phyloP scores from a whole-genome alignment of 1,284 basidiomycete genomes.

The Lentinula novae-zelandiae region DNA sequence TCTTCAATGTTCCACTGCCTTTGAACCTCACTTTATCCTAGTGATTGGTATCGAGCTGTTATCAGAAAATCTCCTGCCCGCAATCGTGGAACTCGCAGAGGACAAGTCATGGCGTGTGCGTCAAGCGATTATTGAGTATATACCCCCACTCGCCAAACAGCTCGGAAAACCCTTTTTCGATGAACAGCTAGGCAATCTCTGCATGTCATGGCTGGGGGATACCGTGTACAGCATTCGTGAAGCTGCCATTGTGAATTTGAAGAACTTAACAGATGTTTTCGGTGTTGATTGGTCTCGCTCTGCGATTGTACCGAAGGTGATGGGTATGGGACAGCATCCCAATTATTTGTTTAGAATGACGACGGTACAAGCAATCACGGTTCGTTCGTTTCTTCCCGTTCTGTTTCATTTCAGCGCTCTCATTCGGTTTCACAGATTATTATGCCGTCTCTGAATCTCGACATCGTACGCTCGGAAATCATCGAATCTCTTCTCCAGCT shows the following conservation, averaged over 20 bases:
- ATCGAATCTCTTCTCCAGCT: constrained; percentile 85
- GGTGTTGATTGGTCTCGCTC: constrained; percentile 97
- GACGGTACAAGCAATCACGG: constrained; percentile 97
- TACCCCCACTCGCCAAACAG: constrained; percentile 91
- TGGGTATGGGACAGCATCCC: constrained; percentile 96
- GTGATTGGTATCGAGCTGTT: constrained; percentile 98
- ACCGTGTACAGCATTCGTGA: constrained; percentile 99
- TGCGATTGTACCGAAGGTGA: constrained; percentile 96
- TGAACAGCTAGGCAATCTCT: constrained; percentile 93
- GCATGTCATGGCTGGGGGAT: constrained; percentile 99
- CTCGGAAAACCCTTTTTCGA: constrained; percentile 98
- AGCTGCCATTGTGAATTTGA: constrained; percentile 94
- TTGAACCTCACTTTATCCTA: constrained; percentile 24
- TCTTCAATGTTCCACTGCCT: background rate
- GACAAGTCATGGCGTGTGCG: constrained; percentile 99
- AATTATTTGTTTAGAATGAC: constrained; percentile 99
- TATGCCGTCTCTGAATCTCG: constrained; percentile 85
- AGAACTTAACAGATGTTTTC: constrained; percentile 98
- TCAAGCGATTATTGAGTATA: constrained; percentile 99
- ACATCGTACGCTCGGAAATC: constrained; percentile 85
- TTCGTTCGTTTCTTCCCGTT: constrained; percentile 36
- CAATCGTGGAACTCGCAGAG: constrained; percentile 97
- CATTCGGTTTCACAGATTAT: constrained; percentile 65
- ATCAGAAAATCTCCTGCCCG: constrained; percentile 94
- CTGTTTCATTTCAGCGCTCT: constrained; percentile 14